phyloP scores from a whole-genome alignment of 352 stramenopile species.

The Pythium sp. region DNA sequence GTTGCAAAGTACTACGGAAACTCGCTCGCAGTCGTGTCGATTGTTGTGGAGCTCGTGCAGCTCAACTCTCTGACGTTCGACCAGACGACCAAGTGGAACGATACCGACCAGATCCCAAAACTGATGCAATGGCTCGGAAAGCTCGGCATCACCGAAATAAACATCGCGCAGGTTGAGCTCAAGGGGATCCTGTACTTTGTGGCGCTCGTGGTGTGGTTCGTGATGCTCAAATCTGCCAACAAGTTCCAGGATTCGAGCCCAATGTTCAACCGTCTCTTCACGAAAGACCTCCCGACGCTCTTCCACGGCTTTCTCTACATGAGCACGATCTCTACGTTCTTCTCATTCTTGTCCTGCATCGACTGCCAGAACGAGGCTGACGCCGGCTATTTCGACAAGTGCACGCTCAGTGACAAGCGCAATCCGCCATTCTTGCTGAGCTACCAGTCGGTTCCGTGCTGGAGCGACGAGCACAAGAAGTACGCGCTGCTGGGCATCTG shows the following conservation, averaged over 20 bases:
- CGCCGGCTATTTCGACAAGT: constrained; percentile 13
- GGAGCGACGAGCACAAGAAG: constrained; percentile 35
- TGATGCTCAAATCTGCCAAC: constrained; percentile 67
- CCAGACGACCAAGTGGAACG: constrained; percentile 46
- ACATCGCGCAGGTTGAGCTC: constrained; percentile 34
- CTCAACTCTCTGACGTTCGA: constrained; percentile 64
- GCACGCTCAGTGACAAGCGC: neutral
- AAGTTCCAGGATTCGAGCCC: constrained; percentile 61
- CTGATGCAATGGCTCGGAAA: constrained; percentile 38
- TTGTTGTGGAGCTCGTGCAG: constrained; percentile 53
- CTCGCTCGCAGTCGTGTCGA: constrained; percentile 31
- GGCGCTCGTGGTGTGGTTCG: constrained; percentile 36
- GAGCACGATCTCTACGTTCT: constrained; percentile 58
- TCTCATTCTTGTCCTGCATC: constrained; percentile 49
- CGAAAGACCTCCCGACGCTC: constrained; percentile 51
- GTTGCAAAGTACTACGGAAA: constrained; percentile 55
- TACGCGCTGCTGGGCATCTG: constrained; percentile 55
- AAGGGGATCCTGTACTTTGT: constrained; percentile 32
- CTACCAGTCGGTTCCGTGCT: constrained; percentile 41
- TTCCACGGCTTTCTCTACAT: constrained; percentile 58
- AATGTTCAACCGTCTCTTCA: constrained; percentile 46
- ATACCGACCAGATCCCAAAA: constrained; percentile 41
- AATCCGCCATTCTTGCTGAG: constrained; percentile 38
- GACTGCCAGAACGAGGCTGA: constrained; percentile 27
- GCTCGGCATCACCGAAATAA: constrained; percentile 35